phyloP scores from a whole-genome alignment of 352 stramenopile genomes.

The Globisporangium perplexum region DNA sequence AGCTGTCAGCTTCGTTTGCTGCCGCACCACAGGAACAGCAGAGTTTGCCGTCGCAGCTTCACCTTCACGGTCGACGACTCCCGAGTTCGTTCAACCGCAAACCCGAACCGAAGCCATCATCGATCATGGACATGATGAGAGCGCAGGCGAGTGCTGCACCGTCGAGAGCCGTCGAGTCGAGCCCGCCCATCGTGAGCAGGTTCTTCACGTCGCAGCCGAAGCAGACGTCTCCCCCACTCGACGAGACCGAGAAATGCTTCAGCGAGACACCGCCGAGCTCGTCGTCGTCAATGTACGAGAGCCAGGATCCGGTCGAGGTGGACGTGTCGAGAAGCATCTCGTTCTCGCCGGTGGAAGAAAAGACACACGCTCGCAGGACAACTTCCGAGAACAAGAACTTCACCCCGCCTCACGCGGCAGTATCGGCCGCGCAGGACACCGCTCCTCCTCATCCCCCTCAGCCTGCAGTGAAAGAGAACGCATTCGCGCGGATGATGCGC shows the following conservation, averaged over 20 bases:
- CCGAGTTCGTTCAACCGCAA: slow-evolving; percentile 5
- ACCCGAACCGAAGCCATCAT: background rate
- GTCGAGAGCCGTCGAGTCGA: background rate
- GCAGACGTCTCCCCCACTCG: slow-evolving; percentile 19
- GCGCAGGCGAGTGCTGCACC: background rate
- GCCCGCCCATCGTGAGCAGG: slow-evolving; percentile 12
- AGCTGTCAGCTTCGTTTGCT: background rate
- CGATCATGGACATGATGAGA: background rate
- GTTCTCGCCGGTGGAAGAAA: slow-evolving; percentile 43
- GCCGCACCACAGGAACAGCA: background rate
- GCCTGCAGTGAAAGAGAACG: slow-evolving; percentile 45
- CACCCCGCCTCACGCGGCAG: slow-evolving; percentile 12
- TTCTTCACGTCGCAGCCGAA: slow-evolving; percentile 17
- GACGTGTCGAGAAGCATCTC: slow-evolving; percentile 45
- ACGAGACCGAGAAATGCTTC: slow-evolving; percentile 24
- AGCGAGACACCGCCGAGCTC: slow-evolving; percentile 5
- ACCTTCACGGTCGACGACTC: background rate
- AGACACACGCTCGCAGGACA: slow-evolving; percentile 10
- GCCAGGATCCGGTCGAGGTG: slow-evolving; percentile 40
- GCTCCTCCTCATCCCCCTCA: no score
- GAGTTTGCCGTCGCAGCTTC: background rate
- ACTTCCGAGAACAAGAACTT: slow-evolving; percentile 31
- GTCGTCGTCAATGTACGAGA: slow-evolving; percentile 29
- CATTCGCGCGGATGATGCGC: slow-evolving; percentile 77
- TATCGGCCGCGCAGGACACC: background rate